A percentile compares a stretch with the other conserved stretches of the same genome.
phyloP scores from a whole-genome alignment of 192 early-diverging fungal species.

The Kappamyces sp. region DNA sequence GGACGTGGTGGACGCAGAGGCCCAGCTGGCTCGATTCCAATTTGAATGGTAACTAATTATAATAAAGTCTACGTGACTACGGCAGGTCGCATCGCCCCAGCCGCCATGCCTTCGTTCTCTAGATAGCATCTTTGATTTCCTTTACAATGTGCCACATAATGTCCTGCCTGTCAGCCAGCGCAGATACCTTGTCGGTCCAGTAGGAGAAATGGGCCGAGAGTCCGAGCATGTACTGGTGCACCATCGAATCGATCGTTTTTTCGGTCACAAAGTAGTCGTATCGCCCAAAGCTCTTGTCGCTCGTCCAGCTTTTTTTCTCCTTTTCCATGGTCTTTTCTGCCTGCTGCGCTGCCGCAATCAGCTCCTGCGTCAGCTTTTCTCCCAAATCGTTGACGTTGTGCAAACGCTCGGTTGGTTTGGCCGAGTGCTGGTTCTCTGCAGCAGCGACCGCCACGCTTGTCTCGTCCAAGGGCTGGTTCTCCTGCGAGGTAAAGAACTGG shows the following conservation, averaged over 20 bases:
- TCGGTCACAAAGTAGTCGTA: conserved; percentile 43
- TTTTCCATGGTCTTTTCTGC: conserved; percentile 8
- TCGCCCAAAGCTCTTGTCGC: not conserved
- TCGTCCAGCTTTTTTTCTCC: conserved; percentile 12
- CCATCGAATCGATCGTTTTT: conserved; percentile 33
- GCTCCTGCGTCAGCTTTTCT: conserved; percentile 23
- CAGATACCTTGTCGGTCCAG: conserved; percentile 28
- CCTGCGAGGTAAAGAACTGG: not conserved
- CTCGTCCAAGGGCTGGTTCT: not conserved
- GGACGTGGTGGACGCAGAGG: conserved; percentile 72
- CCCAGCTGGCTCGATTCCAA: conserved; percentile 70
- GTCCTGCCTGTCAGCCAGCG: not conserved
- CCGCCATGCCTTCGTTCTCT: too few species aligned
- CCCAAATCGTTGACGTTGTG: conserved; percentile 21
- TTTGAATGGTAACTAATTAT: conserved; percentile 17
- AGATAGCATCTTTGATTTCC: not conserved
- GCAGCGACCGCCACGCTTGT: not conserved
- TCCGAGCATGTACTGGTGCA: conserved; percentile 38
- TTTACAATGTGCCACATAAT: conserved; percentile 36
- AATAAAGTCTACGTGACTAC: too few species aligned
- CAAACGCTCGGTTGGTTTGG: conserved; percentile 7
- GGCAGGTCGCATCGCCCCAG: too few species aligned
- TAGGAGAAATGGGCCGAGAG: conserved; percentile 46
- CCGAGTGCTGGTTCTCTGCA: not conserved
- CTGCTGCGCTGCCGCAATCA: conserved; percentile 21